Conservation (phyloP, 1,284 basidiomycete genomes). For the Hypsizygus ulmarius region DNA sequence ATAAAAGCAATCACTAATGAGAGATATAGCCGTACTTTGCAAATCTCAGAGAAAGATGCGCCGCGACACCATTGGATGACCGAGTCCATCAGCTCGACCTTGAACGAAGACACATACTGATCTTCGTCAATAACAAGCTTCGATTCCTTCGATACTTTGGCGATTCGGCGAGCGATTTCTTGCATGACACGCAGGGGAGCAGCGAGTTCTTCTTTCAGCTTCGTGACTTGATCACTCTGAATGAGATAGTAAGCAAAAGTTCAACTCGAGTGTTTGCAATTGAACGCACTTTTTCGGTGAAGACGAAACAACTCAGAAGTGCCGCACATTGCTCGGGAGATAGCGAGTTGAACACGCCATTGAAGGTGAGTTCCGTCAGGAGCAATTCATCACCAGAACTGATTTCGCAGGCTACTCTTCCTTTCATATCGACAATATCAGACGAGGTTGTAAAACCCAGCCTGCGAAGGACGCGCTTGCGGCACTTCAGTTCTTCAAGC, state of each 20-base stretch:
- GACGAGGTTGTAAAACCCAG: constrained; percentile 86
- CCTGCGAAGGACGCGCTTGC: constrained; percentile 91
- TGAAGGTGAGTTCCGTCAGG: constrained; percentile 96
- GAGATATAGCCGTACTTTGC: constrained; percentile 64
- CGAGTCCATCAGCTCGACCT: constrained; percentile 97
- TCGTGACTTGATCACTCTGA: constrained; percentile 85
- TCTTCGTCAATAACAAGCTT: constrained; percentile 90
- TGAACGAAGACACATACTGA: constrained; percentile 95
- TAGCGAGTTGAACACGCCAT: constrained; percentile 91
- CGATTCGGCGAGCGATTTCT: constrained; percentile 92
- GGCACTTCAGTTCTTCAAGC: constrained; percentile 93
- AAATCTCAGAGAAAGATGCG: constrained; percentile 94
- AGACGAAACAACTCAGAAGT: constrained; percentile 94
- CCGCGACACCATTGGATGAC: constrained; percentile 98
- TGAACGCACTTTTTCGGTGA: constrained; percentile 85
- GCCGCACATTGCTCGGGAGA: constrained; percentile 92
- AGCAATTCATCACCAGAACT: constrained; percentile 95
- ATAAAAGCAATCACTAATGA: neutral
- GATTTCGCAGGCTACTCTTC: constrained; percentile 98
- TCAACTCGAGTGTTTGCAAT: neutral
- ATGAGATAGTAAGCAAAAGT: neutral
- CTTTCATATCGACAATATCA: constrained; percentile 98
- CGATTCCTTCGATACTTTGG: constrained; percentile 92
- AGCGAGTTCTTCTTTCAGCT: constrained; percentile 90
- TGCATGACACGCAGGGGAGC: constrained; percentile 93